These are phyloP conservation scores for Lenzites betulinus DNA, from an alignment of 768 basidiomycete genomes.

Conservation along the genomic window DNA sequence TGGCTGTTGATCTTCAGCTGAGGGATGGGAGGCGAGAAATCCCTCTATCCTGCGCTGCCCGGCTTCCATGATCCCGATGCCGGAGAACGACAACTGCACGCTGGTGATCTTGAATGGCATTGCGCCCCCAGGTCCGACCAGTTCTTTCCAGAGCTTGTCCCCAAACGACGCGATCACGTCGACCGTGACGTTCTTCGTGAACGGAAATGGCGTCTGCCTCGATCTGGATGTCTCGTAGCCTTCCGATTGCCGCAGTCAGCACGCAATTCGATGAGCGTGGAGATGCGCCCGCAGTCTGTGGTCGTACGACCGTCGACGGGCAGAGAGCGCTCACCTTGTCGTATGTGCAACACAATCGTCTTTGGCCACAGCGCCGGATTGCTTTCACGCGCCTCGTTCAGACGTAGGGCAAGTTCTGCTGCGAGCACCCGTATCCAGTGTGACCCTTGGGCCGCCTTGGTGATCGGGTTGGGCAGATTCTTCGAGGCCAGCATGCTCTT, in stretches of 20 bases:
- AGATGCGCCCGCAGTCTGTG: no score
- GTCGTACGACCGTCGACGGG: no score
- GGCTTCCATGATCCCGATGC: conserved; percentile 69
- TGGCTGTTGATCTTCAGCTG: conserved; percentile 24
- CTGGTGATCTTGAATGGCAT: conserved; percentile 65
- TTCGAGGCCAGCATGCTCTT: conserved; percentile 99
- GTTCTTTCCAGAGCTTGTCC: conserved; percentile 84
- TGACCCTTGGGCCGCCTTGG: conserved; percentile 69
- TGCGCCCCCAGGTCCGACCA: conserved; percentile 54
- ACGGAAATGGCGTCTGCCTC: conserved; percentile 88
- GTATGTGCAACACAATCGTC: conserved; percentile 76
- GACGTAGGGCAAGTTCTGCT: conserved; percentile 83
- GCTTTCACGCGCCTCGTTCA: conserved; percentile 77
- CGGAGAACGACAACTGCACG: conserved; percentile 74
- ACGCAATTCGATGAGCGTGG: neutral
- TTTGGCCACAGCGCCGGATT: conserved; percentile 89
- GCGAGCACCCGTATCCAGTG: conserved; percentile 94
- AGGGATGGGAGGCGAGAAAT: conserved; percentile 57
- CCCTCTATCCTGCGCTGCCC: conserved; percentile 89
- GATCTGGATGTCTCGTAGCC: conserved; percentile 71
- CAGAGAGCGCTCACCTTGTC: conserved; percentile 62
- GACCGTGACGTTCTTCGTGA: conserved; percentile 68
- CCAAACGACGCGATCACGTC: conserved; percentile 77
- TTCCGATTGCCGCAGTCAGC: conserved; percentile 28
- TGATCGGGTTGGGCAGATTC: conserved; percentile 82